phyloP scores from a whole-genome alignment of 805 yeast genomes.

The Lachancea meyersii region DNA sequence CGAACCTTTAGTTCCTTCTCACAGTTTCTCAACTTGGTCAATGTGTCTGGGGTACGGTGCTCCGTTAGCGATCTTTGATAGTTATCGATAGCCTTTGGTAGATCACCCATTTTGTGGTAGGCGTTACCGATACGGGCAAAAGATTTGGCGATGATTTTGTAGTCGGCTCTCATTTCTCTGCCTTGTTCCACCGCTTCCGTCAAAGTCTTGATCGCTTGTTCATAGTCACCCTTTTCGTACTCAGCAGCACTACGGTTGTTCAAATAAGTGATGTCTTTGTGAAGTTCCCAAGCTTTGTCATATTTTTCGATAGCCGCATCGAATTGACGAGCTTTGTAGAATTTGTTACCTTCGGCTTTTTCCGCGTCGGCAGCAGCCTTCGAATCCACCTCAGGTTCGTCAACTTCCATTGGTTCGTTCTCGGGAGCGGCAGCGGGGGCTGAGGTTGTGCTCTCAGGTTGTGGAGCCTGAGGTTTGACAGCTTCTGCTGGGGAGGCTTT shows the following conservation, averaged over 20 bases:
- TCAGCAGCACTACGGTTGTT: slow-evolving; percentile 98
- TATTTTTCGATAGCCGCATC: slow-evolving; percentile 89
- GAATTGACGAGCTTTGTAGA: slow-evolving; percentile 81
- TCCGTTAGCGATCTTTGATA: slow-evolving; percentile 93
- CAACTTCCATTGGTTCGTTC: slow-evolving; percentile 33
- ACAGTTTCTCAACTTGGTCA: slow-evolving; percentile 77
- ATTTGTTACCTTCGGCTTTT: slow-evolving; percentile 79
- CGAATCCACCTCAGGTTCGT: slow-evolving; percentile 29
- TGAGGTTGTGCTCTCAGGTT: slow-evolving; percentile 20
- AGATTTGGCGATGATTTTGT: slow-evolving; percentile 85
- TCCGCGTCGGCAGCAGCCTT: slow-evolving; percentile 56
- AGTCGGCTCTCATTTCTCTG: slow-evolving; percentile 84
- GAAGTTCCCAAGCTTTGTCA: slow-evolving; percentile 75
- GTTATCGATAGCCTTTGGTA: slow-evolving; percentile 63
- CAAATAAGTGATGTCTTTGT: slow-evolving; percentile 83
- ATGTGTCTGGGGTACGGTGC: slow-evolving; percentile 91
- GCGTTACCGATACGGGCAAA: slow-evolving; percentile 85
- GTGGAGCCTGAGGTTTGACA: slow-evolving; percentile 22
- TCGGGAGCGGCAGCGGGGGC: slow-evolving; percentile 21
- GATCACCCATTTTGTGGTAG: slow-evolving; percentile 68
- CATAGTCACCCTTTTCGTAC: slow-evolving; percentile 89
- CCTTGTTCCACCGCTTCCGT: slow-evolving; percentile 81
- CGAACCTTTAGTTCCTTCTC: slow-evolving; percentile 78
- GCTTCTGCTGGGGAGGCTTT: slow-evolving; percentile 17
- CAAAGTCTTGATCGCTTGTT: slow-evolving; percentile 76